Conservation (phyloP, 495 filamentous ascomycete species). For the Xylaria venustula region DNA sequence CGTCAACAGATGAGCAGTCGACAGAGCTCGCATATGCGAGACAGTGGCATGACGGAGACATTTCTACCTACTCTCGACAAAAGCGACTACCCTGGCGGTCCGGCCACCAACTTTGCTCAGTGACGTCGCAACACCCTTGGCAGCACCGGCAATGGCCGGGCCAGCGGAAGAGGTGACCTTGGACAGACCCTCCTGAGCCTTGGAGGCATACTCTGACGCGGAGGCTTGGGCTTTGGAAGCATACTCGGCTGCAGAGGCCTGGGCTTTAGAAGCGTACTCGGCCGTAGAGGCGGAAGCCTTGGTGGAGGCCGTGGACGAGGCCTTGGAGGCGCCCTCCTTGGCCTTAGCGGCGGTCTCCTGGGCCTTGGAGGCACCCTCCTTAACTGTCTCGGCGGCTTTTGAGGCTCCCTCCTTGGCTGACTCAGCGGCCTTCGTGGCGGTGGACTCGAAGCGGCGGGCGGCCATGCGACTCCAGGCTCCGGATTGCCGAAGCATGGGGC, state of each 20-base stretch:
- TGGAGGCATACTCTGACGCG: conserved; percentile 63
- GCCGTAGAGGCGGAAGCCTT: not conserved
- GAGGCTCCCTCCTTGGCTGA: conserved; percentile 2
- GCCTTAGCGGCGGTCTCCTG: conserved; percentile 54
- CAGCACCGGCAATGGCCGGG: conserved; percentile 68
- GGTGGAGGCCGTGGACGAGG: conserved; percentile 45
- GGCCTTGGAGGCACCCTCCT: conserved; percentile 8
- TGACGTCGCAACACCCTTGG: conserved; percentile 60
- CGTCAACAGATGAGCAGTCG: no score
- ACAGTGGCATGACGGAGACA: not conserved
- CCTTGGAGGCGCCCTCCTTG: conserved; percentile 57
- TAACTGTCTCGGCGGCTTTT: conserved; percentile 18
- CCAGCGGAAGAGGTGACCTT: conserved; percentile 78
- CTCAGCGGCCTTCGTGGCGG: conserved; percentile 27
- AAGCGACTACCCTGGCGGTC: conserved; percentile 74
- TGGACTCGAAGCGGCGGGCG: conserved; percentile 50
- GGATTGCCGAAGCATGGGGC: conserved; percentile 36
- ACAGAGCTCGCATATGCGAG: not conserved
- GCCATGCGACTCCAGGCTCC: conserved; percentile 42
- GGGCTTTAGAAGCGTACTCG: conserved; percentile 56
- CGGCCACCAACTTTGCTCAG: conserved; percentile 79
- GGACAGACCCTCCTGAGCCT: conserved; percentile 83
- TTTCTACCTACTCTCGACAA: conserved; percentile 76
- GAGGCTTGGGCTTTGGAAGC: conserved; percentile 61
- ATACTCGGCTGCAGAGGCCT: conserved; percentile 56